phyloP scores from a whole-genome alignment of 192 early-diverging fungal genomes.

The Linnemannia zychae region DNA sequence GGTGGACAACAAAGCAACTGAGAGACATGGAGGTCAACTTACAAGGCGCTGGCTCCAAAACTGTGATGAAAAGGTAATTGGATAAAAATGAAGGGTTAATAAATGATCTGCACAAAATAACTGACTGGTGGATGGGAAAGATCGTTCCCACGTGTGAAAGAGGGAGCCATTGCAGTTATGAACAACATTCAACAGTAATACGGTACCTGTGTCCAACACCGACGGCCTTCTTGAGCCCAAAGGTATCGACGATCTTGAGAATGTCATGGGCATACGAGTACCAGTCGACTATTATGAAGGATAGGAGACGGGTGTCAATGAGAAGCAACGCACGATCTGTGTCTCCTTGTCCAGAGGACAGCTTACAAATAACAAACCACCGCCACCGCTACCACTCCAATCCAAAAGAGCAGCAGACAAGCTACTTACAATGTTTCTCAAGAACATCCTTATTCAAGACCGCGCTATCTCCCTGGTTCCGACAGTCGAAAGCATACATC shows the following conservation, averaged over 20 bases:
- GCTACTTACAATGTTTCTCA: constrained; percentile 49
- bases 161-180: constrained; percentile 28
- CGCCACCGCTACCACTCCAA: not conserved
- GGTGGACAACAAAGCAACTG: too few relatives aligned
- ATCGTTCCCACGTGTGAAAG: not conserved
- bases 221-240: constrained; percentile 49
- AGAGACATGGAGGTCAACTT: constrained; percentile 2
- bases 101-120: not conserved
- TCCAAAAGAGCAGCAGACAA: not conserved
- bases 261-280: constrained; percentile 64
- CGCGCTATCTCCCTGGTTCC: constrained; percentile 72
- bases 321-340: not conserved
- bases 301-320: not conserved
- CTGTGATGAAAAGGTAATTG: constrained; percentile 13
- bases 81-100: not conserved
- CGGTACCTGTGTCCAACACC: constrained; percentile 71
- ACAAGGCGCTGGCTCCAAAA: constrained; percentile 50
- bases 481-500: constrained; percentile 66
- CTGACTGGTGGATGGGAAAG: too few relatives aligned
- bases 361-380: not conserved
- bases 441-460: constrained; percentile 60
- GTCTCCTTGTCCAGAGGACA: not conserved
- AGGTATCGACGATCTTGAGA: constrained; percentile 59
- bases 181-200: not conserved
- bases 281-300: constrained; percentile 62